These are phyloP conservation scores for Eucalyptus leucophloia DNA, from an alignment of 345 rosid genomes.

Conservation along the genomic window DNA sequence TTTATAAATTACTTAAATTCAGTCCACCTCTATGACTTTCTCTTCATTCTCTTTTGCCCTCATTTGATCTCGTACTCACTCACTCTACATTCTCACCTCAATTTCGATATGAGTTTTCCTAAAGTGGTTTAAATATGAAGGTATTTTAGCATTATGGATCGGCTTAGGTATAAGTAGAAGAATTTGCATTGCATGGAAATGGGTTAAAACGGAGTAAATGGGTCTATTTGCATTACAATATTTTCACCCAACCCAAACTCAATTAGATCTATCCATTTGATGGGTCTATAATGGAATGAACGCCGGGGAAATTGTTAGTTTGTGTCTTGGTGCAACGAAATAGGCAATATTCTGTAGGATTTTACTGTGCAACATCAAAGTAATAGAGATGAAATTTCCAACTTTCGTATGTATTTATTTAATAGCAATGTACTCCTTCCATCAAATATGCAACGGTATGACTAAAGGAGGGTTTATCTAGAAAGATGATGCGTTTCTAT, in stretches of 20 bases:
- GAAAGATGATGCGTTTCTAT: background rate
- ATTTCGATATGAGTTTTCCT: background rate
- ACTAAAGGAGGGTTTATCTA: background rate
- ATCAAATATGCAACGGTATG: too few species aligned
- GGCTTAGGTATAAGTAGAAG: too few species aligned
- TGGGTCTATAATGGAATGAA: rapidly evolving
- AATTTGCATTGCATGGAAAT: background rate
- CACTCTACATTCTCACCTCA: background rate
- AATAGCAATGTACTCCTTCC: background rate
- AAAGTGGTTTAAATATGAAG: background rate
- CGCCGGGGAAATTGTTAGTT: background rate
- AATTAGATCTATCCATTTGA: too few species aligned
- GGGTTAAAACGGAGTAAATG: rapidly evolving
- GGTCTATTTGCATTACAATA: too few species aligned
- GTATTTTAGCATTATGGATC: too few species aligned
- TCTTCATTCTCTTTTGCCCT: too few species aligned
- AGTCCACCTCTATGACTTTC: too few species aligned
- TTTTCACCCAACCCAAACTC: too few species aligned
- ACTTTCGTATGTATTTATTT: background rate
- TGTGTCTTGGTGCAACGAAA: background rate
- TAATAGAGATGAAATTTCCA: background rate
- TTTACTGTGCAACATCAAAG: too few species aligned
- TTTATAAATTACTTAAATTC: too few species aligned
- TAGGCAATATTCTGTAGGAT: too few species aligned
- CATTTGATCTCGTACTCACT: too few species aligned